Percentiles rank a stretch among this genome's conserved stretches.
phyloP scores from a whole-genome alignment of 306 rosid genomes.

The Cicer pinnatifidum region DNA sequence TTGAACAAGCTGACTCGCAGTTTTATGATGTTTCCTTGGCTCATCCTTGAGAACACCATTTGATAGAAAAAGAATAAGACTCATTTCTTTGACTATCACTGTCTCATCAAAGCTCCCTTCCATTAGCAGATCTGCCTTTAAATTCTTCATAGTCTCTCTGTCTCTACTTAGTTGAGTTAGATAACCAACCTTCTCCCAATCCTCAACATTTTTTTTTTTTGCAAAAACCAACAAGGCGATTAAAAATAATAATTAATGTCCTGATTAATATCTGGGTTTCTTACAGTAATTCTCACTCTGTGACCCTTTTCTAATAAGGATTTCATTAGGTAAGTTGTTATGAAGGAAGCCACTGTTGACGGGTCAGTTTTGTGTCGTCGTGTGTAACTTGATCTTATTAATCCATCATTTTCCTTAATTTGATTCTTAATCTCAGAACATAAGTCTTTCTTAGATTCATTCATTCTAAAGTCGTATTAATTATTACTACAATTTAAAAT shows the following conservation, averaged over 20 bases:
- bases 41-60: too few species aligned
- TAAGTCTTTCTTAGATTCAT: too few species aligned
- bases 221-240: not conserved
- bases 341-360: slow-evolving; percentile 64
- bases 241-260: not conserved
- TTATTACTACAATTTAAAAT: too few species aligned
- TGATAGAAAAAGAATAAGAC: too few species aligned
- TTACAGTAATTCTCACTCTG: slow-evolving; percentile 68
- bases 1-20: too few species aligned
- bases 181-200: slow-evolving; percentile 64
- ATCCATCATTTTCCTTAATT: too few species aligned
- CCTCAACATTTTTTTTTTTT: slow-evolving; percentile 38
- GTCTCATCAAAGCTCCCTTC: slow-evolving; percentile 82
- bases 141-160: slow-evolving; percentile 62
- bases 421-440: too few species aligned
- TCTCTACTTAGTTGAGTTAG: slow-evolving; percentile 65
- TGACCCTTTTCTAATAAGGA: slow-evolving; percentile 68
- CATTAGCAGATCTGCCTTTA: slow-evolving; percentile 63
- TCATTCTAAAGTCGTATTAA: too few species aligned
- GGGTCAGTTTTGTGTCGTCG: too few species aligned
- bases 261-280: slow-evolving; percentile 63
- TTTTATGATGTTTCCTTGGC: too few species aligned
- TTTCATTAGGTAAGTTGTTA: slow-evolving; percentile 72
- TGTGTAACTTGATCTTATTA: too few species aligned
- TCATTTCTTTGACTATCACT: slow-evolving; percentile 1